These are phyloP conservation scores for Phanerochaete carnosa DNA, from an alignment of 768 basidiomycete genomes.

Conservation along the genomic window DNA sequence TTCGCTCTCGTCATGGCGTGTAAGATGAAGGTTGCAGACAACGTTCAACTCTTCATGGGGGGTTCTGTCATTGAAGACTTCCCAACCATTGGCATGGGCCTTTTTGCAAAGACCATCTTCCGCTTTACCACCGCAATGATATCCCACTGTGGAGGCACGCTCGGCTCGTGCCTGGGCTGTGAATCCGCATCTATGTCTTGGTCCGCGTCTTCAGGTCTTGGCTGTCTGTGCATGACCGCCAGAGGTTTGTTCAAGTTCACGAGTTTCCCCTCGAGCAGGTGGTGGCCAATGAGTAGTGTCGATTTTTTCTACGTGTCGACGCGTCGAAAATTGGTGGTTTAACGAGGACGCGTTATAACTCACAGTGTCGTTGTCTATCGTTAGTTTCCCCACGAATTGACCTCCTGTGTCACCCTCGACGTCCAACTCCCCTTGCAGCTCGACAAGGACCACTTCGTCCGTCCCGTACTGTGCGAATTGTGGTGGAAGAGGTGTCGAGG, in stretches of 20 bases:
- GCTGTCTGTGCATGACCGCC: conserved; percentile 57
- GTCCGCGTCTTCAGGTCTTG: conserved; percentile 3
- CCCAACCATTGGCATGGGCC: conserved; percentile 67
- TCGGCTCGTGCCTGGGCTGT: conserved; percentile 19
- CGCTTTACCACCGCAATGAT: conserved; percentile 70
- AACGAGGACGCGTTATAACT: conserved; percentile 19
- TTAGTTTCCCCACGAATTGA: conserved; percentile 75
- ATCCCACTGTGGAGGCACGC: conserved; percentile 44
- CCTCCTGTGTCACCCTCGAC: conserved; percentile 68
- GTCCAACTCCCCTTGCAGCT: conserved; percentile 82
- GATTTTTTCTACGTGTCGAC: conserved; percentile 57
- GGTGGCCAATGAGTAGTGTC: conserved; percentile 81
- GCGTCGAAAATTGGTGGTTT: background rate
- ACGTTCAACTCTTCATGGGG: background rate
- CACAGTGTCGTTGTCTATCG: conserved; percentile 57
- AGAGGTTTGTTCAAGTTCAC: conserved; percentile 73
- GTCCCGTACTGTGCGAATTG: conserved; percentile 70
- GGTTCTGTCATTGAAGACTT: background rate
- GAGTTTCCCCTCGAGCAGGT: conserved; percentile 87
- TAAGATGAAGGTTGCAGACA: background rate
- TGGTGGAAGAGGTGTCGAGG: conserved; percentile 53
- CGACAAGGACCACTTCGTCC: conserved; percentile 79
- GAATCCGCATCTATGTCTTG: conserved; percentile 20
- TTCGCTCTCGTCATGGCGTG: background rate
- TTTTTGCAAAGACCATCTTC: conserved; percentile 80